phyloP scores from a whole-genome alignment of 1,284 basidiomycete species.

The Papiliotrema flavescens region DNA sequence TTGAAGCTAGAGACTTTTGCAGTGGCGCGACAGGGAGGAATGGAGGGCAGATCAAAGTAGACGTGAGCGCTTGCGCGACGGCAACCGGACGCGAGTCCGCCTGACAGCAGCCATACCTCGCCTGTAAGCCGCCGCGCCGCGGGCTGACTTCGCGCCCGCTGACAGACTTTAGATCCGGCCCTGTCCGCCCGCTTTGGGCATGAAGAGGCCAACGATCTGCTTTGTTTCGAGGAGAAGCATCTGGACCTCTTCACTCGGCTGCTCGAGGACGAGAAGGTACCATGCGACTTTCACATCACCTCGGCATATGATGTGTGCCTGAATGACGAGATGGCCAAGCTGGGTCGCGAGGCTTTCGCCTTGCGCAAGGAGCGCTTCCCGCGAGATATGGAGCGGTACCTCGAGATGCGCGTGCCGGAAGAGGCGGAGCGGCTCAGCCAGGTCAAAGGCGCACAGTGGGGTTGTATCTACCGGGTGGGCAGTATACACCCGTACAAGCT shows the following conservation, averaged over 20 bases:
- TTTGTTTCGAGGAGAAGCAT: slow-evolving; percentile 7
- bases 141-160: neutral
- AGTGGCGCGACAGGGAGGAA: slow-evolving; percentile 20
- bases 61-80: neutral
- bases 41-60: slow-evolving; percentile 10
- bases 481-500: slow-evolving; percentile 14
- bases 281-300: slow-evolving; percentile 8
- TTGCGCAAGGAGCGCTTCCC: slow-evolving; percentile 8
- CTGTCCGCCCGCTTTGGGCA: slow-evolving; percentile 1
- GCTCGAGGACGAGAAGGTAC: slow-evolving; percentile 1
- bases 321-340: neutral
- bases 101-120: slow-evolving; percentile 6
- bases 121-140: too few relatives aligned
- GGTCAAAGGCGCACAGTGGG: slow-evolving; percentile 10
- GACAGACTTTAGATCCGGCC: neutral
- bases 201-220: slow-evolving; percentile 6
- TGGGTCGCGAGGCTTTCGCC: neutral
- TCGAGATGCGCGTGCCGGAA: slow-evolving; percentile 7
- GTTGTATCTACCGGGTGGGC: slow-evolving; percentile 7
- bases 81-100: too few relatives aligned
- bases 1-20: slow-evolving; percentile 23
- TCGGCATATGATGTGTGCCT: slow-evolving; percentile 9
- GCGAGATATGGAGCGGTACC: slow-evolving; percentile 4
- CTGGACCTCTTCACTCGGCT: neutral
- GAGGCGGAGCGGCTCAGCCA: slow-evolving; percentile 6